Conservation (phyloP, 75 land plant species). For the Pinus tabuliformis region DNA sequence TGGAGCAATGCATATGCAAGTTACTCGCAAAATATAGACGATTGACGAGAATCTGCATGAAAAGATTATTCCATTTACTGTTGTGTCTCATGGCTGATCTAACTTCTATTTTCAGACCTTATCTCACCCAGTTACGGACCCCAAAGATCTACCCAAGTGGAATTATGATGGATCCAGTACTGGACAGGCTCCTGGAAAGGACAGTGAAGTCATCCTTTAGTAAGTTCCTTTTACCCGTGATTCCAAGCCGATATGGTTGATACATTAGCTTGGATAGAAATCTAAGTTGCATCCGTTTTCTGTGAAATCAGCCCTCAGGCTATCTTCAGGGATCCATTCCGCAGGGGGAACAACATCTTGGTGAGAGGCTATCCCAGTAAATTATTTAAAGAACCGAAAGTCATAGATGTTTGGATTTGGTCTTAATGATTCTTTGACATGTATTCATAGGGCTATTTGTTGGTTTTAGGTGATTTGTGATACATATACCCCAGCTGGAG, state of each 20-base stretch:
- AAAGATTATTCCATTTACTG: too few species aligned
- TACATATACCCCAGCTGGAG: conserved; percentile 83
- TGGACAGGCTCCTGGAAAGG: conserved; percentile 90
- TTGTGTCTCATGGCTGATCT: too few species aligned
- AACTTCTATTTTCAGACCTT: conserved; percentile 40
- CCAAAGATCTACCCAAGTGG: conserved; percentile 84
- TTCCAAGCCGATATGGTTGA: background rate
- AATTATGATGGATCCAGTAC: conserved; percentile 98
- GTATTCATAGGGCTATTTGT: background rate
- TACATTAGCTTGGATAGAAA: background rate
- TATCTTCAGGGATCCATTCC: conserved; percentile 91
- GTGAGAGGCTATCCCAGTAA: conserved; percentile 16
- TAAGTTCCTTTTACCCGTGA: conserved; percentile 13
- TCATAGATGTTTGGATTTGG: background rate
- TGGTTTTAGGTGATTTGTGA: conserved; percentile 77
- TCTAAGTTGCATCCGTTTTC: background rate
- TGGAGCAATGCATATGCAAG: too few species aligned
- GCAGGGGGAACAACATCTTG: conserved; percentile 90
- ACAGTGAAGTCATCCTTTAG: conserved; percentile 93
- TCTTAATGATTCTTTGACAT: background rate
- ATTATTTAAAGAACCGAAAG: background rate
- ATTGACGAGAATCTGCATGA: too few species aligned
- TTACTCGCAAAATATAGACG: too few species aligned
- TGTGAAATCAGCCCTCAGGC: conserved; percentile 77
- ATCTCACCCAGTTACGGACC: conserved; percentile 56